These are phyloP conservation scores for Tylopilus felleus DNA, from an alignment of 768 basidiomycete genomes.

Conservation along the genomic window DNA sequence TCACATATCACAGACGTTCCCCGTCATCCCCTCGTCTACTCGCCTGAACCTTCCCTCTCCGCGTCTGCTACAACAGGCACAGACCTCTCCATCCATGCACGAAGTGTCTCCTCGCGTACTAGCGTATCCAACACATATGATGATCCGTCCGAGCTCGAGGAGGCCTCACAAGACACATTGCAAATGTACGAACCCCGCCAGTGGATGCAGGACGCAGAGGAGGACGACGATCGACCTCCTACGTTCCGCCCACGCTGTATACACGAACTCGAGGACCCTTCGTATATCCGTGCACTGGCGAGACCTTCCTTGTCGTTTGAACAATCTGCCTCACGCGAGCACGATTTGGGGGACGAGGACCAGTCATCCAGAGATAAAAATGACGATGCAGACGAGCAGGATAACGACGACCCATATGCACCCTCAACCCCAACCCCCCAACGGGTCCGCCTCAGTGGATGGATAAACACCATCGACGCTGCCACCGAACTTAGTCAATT, in stretches of 20 bases:
- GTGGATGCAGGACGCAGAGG: conserved; percentile 32
- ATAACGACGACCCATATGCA: conserved; percentile 11
- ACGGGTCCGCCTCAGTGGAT: conserved; percentile 49
- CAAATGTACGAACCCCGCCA: conserved; percentile 13
- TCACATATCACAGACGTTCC: conserved; percentile 30
- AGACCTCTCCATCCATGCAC: conserved; percentile 31
- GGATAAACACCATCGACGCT: conserved; percentile 53
- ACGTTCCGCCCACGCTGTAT: conserved; percentile 44
- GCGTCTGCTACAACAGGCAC: conserved; percentile 33
- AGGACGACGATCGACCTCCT: conserved; percentile 26
- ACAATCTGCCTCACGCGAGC: neutral
- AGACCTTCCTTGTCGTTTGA: conserved; percentile 7
- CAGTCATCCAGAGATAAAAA: neutral
- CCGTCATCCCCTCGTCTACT: conserved; percentile 31
- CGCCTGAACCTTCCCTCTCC: conserved; percentile 32
- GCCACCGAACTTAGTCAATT: conserved; percentile 51
- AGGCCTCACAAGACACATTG: conserved; percentile 15
- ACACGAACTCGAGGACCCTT: conserved; percentile 47
- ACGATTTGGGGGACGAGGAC: neutral
- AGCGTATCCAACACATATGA: conserved; percentile 15
- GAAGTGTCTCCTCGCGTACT: conserved; percentile 24
- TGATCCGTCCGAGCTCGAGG: conserved; percentile 10
- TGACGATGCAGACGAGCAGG: conserved; percentile 3
- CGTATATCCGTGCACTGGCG: conserved; percentile 21
- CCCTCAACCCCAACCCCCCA: conserved; percentile 22